Evolutionary conservation across 2,329 filamentous ascomycete species (phyloP).

Genomic region (Colletotrichum cereale): DNA sequence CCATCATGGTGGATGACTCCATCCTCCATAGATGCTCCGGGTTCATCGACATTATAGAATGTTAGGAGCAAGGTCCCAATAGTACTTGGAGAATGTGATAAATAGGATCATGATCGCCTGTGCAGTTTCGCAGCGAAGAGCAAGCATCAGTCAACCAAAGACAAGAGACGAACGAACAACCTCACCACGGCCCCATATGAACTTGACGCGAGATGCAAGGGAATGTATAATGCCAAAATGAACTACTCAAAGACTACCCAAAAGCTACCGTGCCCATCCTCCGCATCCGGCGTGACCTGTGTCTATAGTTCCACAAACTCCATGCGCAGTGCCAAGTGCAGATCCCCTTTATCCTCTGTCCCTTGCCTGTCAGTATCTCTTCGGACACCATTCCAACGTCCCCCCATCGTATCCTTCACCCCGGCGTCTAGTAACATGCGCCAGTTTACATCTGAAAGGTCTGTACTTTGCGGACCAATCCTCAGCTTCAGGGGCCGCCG

Average conservation of each 20-base stretch:
- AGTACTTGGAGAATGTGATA: too few species aligned
- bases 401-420: neutral
- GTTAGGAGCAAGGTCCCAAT: too few species aligned
- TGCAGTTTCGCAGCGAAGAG: too few species aligned
- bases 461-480: too few species aligned
- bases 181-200: too few species aligned
- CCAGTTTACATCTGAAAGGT: neutral
- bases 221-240: constrained; percentile 13
- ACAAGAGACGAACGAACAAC: too few species aligned
- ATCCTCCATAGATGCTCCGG: too few species aligned
- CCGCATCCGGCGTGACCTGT: neutral
- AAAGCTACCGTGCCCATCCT: neutral
- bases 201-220: neutral
- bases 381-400: too few species aligned
- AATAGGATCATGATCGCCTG: too few species aligned
- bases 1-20: too few species aligned
- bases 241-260: neutral
- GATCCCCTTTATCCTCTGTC: neutral
- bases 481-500: constrained; percentile 14
- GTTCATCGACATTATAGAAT: too few species aligned
- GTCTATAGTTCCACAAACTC: constrained; percentile 33
- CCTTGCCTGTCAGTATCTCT: neutral
- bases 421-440: neutral
- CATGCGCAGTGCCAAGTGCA: constrained; percentile 30
- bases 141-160: too few species aligned